Percentiles rank a stretch among this genome's conserved stretches.
phyloP scores from a whole-genome alignment of 306 rosid species.

The Malus sylvestris region DNA sequence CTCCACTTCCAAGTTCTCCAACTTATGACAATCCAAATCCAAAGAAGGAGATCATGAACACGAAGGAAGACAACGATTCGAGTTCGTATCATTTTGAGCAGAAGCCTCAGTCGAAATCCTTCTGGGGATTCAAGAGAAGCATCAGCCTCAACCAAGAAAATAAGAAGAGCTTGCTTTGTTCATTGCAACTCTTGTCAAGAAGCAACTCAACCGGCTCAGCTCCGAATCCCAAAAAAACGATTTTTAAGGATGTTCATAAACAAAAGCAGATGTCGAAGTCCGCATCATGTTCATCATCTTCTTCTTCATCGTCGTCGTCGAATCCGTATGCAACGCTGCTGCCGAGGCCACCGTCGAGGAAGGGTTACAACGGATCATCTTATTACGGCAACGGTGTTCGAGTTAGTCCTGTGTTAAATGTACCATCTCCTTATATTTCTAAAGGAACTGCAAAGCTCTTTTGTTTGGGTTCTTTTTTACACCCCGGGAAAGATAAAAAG shows the following conservation, averaged over 20 bases:
- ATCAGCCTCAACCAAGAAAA: constrained; percentile 63
- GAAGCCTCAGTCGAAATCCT: constrained; percentile 52
- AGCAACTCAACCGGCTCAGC: constrained; percentile 78
- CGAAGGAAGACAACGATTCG: constrained; percentile 18
- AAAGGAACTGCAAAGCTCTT: constrained; percentile 66
- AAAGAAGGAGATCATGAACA: constrained; percentile 34
- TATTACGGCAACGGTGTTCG: constrained; percentile 40
- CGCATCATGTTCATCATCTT: constrained; percentile 18
- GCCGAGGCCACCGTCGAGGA: constrained; percentile 53
- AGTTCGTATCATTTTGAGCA: constrained; percentile 16
- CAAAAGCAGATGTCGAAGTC: constrained; percentile 39
- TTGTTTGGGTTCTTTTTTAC: constrained; percentile 58
- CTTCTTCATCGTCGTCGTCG: constrained; percentile 28
- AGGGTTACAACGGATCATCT: constrained; percentile 45
- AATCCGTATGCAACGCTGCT: constrained; percentile 24
- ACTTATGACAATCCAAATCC: constrained; percentile 16
- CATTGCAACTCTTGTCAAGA: constrained; percentile 56
- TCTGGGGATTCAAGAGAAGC: constrained; percentile 90
- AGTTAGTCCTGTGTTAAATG: constrained; percentile 64
- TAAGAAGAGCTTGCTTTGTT: constrained; percentile 36
- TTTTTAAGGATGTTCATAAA: constrained; percentile 28
- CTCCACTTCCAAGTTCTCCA: constrained; percentile 21
- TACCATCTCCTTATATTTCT: constrained; percentile 72
- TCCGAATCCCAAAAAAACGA: constrained; percentile 37
- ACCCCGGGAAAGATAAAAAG: constrained; percentile 54